Percentiles rank a stretch among this genome's conserved stretches.
Conservation (phyloP, 495 filamentous ascomycete species). For the Glonium stellatum region DNA sequence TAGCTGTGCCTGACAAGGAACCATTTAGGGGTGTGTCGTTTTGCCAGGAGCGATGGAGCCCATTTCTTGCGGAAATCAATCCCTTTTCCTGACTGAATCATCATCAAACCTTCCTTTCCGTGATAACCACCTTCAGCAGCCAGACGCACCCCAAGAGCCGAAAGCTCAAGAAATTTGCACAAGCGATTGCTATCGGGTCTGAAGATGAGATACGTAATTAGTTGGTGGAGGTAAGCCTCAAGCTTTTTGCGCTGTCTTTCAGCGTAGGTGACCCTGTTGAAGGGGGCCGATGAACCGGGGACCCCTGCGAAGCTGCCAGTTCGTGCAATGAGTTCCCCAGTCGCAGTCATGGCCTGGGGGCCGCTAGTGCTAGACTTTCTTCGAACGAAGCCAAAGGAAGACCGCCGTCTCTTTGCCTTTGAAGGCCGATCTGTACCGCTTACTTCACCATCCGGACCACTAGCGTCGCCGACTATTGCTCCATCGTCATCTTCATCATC, state of each 20-base stretch:
- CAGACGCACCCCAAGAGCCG: conserved; percentile 87
- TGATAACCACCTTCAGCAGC: conserved; percentile 95
- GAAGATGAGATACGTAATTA: conserved; percentile 94
- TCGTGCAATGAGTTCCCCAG: conserved; percentile 37
- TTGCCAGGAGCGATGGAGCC: conserved; percentile 65
- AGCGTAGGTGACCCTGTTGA: conserved; percentile 49
- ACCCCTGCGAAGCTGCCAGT: conserved; percentile 39
- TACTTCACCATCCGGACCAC: conserved; percentile 50
- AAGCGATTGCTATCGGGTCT: conserved; percentile 89
- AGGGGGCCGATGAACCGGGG: conserved; percentile 26
- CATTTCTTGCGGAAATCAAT: conserved; percentile 80
- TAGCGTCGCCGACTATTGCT: conserved; percentile 41
- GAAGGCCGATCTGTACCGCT: conserved; percentile 50
- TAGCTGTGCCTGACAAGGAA: conserved; percentile 97
- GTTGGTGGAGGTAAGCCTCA: conserved; percentile 85
- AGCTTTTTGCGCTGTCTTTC: conserved; percentile 77
- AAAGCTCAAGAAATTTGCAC: conserved; percentile 93
- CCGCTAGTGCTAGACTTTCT: conserved; percentile 53
- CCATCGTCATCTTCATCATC: conserved; percentile 54
- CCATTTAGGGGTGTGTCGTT: conserved; percentile 87
- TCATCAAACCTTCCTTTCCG: conserved; percentile 91
- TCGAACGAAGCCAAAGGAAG: conserved; percentile 48
- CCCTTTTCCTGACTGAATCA: conserved; percentile 85
- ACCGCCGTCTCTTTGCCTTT: conserved; percentile 58
- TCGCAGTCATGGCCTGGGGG: conserved; percentile 34